Evolutionary conservation across 768 basidiomycete genomes (phyloP), one percentile per base, ranked within the genome.

Genomic region (Lentinula sp.): DNA sequence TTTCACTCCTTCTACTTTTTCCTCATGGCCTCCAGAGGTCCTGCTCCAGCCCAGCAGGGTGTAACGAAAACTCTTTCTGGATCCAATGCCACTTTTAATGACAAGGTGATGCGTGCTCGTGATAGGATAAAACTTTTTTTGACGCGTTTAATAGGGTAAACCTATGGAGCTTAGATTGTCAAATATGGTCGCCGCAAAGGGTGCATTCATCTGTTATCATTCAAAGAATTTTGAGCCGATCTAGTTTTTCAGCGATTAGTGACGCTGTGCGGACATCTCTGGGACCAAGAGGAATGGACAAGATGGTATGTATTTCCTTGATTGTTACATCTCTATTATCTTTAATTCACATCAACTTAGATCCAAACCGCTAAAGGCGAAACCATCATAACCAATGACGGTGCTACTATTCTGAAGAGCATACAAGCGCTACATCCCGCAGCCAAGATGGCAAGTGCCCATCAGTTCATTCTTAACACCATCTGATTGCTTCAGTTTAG

Each of bases 211-310:
- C 39, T 35, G 54, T 42, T 43, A 33, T 37, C 61, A 39, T 13
- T 59, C 28, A 55, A 53, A 70, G 6, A 55, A 41, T 50, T 37
- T 59, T 56, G 51, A 60, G 63, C 43, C 63, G 61, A 64, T 67
- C 10, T 60, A 60, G 28, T 61, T 35, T 66, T 61, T 18, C 65
- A 97, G 95, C 96, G 33, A 97, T 99, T 70, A 94, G 94, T 67
- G 95, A 97, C 80, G 96, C 94, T 57, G 95, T 99, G 46, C 82
- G 96, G 67, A 98, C 96, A 49, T 98, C 95, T 46, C 76, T 99
- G 66, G 96, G 96, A 13, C 96, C 96, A 51, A 87, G 91, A 73
- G 96, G 96, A 64, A 99, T 99, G 96, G 96, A 98, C 79, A 98
- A 98, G 81, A 98, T 98, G 96, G 96, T 91, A 68, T 61, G 79